Evolutionary conservation across 345 rosid species (phyloP).

Genomic region (Corymbia maculata): DNA sequence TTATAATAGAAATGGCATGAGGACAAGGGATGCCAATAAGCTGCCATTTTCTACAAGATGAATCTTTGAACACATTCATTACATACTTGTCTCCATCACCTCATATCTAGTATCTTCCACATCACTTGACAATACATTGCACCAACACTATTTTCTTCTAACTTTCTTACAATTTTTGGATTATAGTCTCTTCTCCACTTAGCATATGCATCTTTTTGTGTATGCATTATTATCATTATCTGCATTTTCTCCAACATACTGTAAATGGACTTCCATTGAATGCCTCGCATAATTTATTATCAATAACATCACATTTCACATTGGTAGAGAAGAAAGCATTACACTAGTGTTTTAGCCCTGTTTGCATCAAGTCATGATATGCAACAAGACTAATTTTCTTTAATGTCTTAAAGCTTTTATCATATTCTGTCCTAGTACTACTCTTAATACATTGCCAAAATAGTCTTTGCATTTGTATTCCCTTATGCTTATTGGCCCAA

Average conservation of each 20-base stretch:
- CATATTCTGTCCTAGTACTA: no score
- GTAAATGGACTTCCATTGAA: not conserved
- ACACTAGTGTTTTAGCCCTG: not conserved
- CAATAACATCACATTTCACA: not conserved
- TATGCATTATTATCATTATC: not conserved
- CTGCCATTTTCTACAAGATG: not conserved
- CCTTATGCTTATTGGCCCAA: not conserved
- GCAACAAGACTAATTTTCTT: no score
- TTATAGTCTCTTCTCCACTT: not conserved
- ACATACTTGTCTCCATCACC: not conserved
- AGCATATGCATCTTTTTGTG: not conserved
- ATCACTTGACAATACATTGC: not conserved
- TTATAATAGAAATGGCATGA: not conserved
- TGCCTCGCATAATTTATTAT: not conserved
- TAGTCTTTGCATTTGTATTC: not conserved
- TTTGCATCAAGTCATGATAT: no score
- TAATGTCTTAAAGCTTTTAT: no score
- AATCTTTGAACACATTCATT: not conserved
- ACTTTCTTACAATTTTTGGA: not conserved
- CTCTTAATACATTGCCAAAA: not conserved
- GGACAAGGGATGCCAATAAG: not conserved
- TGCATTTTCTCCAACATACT: not conserved
- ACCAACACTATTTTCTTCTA: not conserved
- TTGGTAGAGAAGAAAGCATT: not conserved
- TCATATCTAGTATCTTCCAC: no score